Conservation (phyloP, 495 filamentous ascomycete species). For the Xylaria scruposa region DNA sequence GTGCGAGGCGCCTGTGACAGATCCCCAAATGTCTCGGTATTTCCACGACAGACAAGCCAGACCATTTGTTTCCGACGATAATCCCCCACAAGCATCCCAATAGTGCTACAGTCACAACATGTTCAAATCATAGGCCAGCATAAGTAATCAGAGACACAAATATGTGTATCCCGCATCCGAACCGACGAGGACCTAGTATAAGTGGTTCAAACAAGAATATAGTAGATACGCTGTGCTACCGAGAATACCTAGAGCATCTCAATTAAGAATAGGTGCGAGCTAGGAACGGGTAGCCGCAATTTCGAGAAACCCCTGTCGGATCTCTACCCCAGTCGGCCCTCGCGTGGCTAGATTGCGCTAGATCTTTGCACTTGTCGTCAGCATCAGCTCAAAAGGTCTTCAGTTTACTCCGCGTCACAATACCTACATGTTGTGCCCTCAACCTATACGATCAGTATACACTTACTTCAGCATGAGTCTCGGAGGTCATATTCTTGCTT, state of each 20-base stretch:
- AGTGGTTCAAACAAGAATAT: background rate
- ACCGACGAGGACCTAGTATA: background rate
- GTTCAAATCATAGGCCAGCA: background rate
- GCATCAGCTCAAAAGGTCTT: conserved; percentile 12
- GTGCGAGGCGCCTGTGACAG: background rate
- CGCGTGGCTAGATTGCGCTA: conserved; percentile 4
- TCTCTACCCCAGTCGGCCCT: background rate
- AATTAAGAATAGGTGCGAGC: background rate
- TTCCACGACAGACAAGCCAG: background rate
- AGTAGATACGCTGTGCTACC: background rate
- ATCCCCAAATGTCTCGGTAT: conserved; percentile 3
- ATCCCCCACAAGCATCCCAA: background rate
- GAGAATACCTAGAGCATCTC: background rate
- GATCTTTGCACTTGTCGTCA: background rate
- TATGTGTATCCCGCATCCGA: background rate
- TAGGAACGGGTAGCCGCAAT: background rate
- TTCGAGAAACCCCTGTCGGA: conserved; percentile 14
- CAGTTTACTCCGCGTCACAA: background rate
- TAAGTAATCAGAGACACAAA: background rate
- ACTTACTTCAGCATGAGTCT: background rate
- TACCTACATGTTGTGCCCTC: background rate
- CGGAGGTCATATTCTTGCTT: background rate
- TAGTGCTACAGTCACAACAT: background rate
- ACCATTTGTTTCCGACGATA: background rate
- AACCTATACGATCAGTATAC: background rate